phyloP scores from a whole-genome alignment of 441 rosid genomes.

The Gossypium gossypioides region DNA sequence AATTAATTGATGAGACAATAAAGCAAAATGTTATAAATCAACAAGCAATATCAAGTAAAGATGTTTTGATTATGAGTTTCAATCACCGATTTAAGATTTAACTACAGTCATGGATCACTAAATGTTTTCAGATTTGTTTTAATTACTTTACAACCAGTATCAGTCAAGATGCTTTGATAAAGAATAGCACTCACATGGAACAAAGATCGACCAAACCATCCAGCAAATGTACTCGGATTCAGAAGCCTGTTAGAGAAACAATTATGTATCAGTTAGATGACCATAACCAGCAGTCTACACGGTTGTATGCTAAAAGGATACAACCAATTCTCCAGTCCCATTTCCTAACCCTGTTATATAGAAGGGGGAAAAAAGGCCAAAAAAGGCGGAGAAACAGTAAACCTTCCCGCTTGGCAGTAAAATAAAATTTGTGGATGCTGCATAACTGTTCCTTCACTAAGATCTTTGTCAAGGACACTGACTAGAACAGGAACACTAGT shows the following conservation, averaged over 20 bases:
- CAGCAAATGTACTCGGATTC: slow-evolving; percentile 97
- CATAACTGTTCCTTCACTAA: slow-evolving; percentile 83
- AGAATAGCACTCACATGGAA: slow-evolving; percentile 70
- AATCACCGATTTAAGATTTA: neutral
- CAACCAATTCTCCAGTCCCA: slow-evolving; percentile 8
- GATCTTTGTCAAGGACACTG: slow-evolving; percentile 95
- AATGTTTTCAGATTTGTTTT: neutral
- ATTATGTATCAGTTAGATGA: slow-evolving; percentile 13
- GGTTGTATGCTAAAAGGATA: neutral
- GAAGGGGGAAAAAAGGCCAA: neutral
- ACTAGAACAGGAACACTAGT: slow-evolving; percentile 91
- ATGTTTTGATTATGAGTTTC: neutral
- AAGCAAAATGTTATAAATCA: neutral
- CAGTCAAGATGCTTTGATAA: neutral
- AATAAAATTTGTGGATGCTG: slow-evolving; percentile 97
- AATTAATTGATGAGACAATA: slow-evolving; percentile 7
- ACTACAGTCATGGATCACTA: neutral
- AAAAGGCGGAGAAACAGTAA: slow-evolving; percentile 2
- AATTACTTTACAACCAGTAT: neutral
- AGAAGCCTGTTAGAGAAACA: slow-evolving; percentile 61
- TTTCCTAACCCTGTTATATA: neutral
- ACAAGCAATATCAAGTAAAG: neutral
- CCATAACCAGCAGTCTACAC: neutral
- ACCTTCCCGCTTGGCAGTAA: slow-evolving; percentile 99
- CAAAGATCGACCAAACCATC: slow-evolving; percentile 98